These are phyloP conservation scores for Lunasporangiospora selenospora DNA, from an alignment of 192 early-diverging fungal species.

Conservation along the genomic window DNA sequence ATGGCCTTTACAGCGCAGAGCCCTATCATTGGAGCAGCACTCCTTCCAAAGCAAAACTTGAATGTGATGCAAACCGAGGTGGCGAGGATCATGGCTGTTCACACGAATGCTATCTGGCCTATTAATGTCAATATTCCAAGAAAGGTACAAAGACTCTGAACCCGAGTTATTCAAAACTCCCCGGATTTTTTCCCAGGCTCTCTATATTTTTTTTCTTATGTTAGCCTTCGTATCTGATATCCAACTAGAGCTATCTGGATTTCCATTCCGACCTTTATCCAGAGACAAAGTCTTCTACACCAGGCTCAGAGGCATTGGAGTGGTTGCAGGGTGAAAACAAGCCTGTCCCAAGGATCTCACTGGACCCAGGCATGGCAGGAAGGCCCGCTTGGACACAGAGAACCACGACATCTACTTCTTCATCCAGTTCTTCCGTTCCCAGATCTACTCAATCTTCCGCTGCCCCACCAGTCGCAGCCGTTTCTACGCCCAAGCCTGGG, in stretches of 20 bases:
- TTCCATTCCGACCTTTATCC: constrained; percentile 90
- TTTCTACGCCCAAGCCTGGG: not conserved
- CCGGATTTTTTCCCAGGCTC: too few species aligned
- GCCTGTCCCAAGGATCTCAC: constrained; percentile 46
- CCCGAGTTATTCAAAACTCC: too few species aligned
- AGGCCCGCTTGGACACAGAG: constrained; percentile 18
- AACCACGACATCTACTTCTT: not conserved
- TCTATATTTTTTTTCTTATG: too few species aligned
- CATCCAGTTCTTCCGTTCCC: not conserved
- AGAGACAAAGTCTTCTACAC: constrained; percentile 67
- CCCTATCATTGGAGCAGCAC: constrained; percentile 62
- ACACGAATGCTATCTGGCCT: constrained; percentile 69
- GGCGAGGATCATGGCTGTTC: constrained; percentile 66
- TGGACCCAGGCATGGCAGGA: constrained; percentile 57
- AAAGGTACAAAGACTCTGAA: constrained; percentile 47
- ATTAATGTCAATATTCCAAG: constrained; percentile 73
- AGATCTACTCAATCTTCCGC: not conserved
- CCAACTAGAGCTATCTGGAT: constrained; percentile 70
- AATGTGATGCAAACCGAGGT: constrained; percentile 79
- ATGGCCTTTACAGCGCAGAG: constrained; percentile 51
- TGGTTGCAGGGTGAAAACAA: constrained; percentile 66
- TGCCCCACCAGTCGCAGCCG: not conserved
- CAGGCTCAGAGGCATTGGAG: constrained; percentile 60
- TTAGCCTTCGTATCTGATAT: too few species aligned
- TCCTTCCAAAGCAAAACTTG: constrained; percentile 73